phyloP scores from a whole-genome alignment of 441 rosid species.

The Mallotus japonicus region DNA sequence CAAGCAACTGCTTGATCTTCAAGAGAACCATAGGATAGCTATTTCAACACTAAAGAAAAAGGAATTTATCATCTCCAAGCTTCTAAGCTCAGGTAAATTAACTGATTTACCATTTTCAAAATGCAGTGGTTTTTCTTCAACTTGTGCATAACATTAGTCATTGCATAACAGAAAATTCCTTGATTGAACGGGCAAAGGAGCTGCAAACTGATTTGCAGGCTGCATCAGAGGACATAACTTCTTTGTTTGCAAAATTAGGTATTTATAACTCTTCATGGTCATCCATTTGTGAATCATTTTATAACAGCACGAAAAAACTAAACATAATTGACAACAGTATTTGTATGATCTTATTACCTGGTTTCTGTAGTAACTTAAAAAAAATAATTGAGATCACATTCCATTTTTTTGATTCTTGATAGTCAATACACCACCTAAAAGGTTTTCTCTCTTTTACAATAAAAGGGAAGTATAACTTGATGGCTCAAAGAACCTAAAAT shows the following conservation, averaged over 20 bases:
- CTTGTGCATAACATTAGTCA: conserved; percentile 13
- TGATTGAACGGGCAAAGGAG: conserved; percentile 67
- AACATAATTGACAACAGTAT: no score
- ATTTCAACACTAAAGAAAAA: conserved; percentile 49
- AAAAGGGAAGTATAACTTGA: no score
- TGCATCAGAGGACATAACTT: conserved; percentile 78
- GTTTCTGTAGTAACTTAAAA: no score
- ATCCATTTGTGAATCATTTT: neutral
- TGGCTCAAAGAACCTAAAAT: no score
- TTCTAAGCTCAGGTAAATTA: conserved; percentile 56
- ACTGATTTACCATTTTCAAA: conserved; percentile 9
- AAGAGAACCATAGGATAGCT: conserved; percentile 50
- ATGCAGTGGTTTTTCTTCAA: neutral
- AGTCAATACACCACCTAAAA: no score
- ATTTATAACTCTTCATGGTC: neutral
- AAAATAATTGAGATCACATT: no score
- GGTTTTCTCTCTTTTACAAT: no score
- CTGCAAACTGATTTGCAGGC: conserved; percentile 59
- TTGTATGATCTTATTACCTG: no score
- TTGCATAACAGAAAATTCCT: conserved; percentile 50
- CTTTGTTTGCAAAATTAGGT: conserved; percentile 69
- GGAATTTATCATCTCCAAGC: conserved; percentile 59
- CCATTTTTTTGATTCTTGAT: no score
- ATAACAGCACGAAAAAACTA: neutral
- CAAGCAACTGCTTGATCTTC: conserved; percentile 63